phyloP scores from a whole-genome alignment of 345 rosid genomes.

The Citrus mangshanensis region DNA sequence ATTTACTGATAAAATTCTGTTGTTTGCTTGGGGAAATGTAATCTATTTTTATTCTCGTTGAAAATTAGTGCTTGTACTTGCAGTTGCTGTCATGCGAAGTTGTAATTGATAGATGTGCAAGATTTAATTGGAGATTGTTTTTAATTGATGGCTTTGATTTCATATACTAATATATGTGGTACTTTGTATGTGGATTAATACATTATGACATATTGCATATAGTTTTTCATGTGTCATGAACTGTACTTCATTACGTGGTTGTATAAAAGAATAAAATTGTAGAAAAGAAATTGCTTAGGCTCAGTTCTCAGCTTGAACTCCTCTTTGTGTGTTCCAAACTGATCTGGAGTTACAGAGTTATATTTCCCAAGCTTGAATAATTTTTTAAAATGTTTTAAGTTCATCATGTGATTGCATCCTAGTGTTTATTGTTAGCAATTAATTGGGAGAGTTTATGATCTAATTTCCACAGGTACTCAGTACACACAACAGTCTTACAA shows the following conservation, averaged over 20 bases:
- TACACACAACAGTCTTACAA: constrained; percentile 95
- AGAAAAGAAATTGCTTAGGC: background rate
- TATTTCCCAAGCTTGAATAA: background rate
- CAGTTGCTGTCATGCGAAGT: background rate
- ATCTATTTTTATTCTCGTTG: background rate
- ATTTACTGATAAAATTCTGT: background rate
- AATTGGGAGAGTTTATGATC: background rate
- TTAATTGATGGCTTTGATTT: background rate
- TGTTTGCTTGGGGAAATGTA: background rate
- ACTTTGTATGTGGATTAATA: no score
- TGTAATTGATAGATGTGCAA: background rate
- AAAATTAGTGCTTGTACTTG: background rate
- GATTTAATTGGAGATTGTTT: background rate
- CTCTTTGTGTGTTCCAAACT: background rate
- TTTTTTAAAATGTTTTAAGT: background rate
- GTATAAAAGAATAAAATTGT: background rate
- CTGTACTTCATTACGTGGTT: background rate
- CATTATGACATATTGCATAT: background rate
- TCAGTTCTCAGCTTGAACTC: background rate
- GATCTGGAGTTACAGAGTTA: background rate
- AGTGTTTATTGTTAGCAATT: background rate
- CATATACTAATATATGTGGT: no score
- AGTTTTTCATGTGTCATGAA: background rate
- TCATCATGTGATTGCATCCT: background rate
- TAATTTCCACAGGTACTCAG: constrained; percentile 61